phyloP scores from a whole-genome alignment of 2,329 filamentous ascomycete species.

The Pseudocercospora fijiensis region DNA sequence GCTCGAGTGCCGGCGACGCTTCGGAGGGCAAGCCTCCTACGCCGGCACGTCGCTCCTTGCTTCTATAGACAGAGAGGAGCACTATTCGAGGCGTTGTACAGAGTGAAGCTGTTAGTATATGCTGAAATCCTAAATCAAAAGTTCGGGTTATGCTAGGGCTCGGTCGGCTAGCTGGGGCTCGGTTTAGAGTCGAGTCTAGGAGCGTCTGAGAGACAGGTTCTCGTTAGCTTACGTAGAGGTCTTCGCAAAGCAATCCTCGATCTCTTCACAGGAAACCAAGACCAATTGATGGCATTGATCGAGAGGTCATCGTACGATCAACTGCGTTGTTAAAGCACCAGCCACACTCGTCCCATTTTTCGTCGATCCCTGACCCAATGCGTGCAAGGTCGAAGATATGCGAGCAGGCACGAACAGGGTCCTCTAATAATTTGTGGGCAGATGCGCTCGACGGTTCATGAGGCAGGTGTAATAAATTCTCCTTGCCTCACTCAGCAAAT shows the following conservation, averaged over 20 bases:
- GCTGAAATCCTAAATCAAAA: too few relatives aligned
- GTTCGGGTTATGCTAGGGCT: too few relatives aligned
- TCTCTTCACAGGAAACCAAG: not conserved
- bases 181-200: too few relatives aligned
- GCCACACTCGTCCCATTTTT: not conserved
- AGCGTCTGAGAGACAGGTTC: too few relatives aligned
- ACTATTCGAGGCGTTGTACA: too few relatives aligned
- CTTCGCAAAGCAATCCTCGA: too few relatives aligned
- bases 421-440: not conserved
- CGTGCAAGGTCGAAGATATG: not conserved
- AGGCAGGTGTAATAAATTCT: not conserved
- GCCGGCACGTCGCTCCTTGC: too few relatives aligned
- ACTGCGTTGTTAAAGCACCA: not conserved
- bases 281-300: not conserved
- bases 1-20: too few relatives aligned
- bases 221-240: not conserved
- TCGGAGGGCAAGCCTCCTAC: too few relatives aligned
- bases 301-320: not conserved
- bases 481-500: not conserved
- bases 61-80: too few relatives aligned
- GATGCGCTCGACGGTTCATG: not conserved
- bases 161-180: too few relatives aligned
- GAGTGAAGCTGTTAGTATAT: too few relatives aligned
- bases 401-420: not conserved
- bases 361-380: not conserved